Evolutionary conservation across 2,329 filamentous ascomycete species (phyloP), one percentile per base, ranked within the genome.

Genomic region (Colletotrichum lentis): DNA sequence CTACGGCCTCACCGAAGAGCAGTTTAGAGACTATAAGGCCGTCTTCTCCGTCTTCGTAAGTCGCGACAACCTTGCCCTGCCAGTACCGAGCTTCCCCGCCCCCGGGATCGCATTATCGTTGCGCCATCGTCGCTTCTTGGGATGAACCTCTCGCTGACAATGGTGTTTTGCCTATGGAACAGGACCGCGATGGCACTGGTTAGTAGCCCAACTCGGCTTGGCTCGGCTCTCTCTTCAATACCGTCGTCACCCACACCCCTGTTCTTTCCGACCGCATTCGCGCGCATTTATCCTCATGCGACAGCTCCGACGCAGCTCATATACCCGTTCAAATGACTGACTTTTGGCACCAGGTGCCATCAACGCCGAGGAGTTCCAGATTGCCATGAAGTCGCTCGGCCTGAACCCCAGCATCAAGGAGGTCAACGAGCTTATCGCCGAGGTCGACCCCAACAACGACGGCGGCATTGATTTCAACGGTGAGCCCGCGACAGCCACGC

Each of bases 121-220:
- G 31, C 31, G 31, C 31, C 52, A n/a, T 35, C 20, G 20, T 49
- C 12, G n/a, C 27, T 16, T 49, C 53, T 57, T 63, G 53, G 65
- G 67, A 69, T 41, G 67, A 69, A 69, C 62, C 41, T 56, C 63
- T 55, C 46, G 41, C 70, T 69, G 54, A 71, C 64, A 55, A 60
- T 46, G 24, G n/a, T 46, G 27, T 22, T 58, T 58, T 47, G 7
- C 55, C n/a, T 52, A 14, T 27, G 22, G 41, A 24, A 55, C 55
- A 71, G 70, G 70, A 71, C 52, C 67, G 68, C 53, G 70, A 71
- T 70, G 68, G 68, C 60, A 71, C 70, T 20, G 70, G 70, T 71
- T 27, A 69, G 67, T 67, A 50, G 16, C 44, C 20, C 44, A 22
- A 18, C 50, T 56, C 49, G 37, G 49, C 50, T 37, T 31, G 16